Percentiles rank a stretch among this genome's conserved stretches.
These are phyloP conservation scores for Acrocalymma vagum DNA, from an alignment of 2,329 filamentous ascomycete genomes.

Conservation along the genomic window DNA sequence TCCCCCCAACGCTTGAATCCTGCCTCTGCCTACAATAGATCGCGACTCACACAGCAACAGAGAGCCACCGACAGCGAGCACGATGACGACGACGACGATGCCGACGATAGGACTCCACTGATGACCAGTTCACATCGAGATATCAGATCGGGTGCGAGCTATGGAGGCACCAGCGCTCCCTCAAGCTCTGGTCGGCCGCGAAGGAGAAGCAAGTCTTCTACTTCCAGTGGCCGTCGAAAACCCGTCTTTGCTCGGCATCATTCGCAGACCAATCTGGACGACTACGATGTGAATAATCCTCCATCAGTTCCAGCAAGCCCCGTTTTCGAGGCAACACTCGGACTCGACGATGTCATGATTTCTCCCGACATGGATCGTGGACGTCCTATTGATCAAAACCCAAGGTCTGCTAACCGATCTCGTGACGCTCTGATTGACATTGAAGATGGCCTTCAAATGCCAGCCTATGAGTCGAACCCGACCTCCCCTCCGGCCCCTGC, in stretches of 20 bases:
- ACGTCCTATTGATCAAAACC: too few relatives aligned
- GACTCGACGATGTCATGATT: slow-evolving; percentile 72
- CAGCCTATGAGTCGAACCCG: slow-evolving; percentile 58
- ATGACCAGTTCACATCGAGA: slow-evolving; percentile 51
- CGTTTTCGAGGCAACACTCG: slow-evolving; percentile 60
- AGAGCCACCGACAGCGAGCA: slow-evolving; percentile 56
- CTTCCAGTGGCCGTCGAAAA: slow-evolving; percentile 36
- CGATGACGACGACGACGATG: slow-evolving; percentile 54
- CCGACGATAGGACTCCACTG: slow-evolving; percentile 64
- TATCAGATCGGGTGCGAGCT: slow-evolving; percentile 42
- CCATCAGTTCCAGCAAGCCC: slow-evolving; percentile 69
- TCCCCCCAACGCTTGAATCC: slow-evolving; percentile 28
- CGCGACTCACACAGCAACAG: slow-evolving; percentile 40
- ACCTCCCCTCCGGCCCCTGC: slow-evolving; percentile 31
- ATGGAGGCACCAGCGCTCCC: slow-evolving; percentile 36
- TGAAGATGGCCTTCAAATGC: slow-evolving; percentile 51
- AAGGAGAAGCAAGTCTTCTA: slow-evolving; percentile 40
- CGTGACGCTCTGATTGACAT: slow-evolving; percentile 62
- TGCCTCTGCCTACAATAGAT: slow-evolving; percentile 26
- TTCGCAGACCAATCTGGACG: slow-evolving; percentile 43
- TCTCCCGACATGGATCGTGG: slow-evolving; percentile 65
- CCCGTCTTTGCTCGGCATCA: slow-evolving; percentile 37
- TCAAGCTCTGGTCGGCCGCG: slow-evolving; percentile 42
- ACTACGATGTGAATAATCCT: slow-evolving; percentile 72
- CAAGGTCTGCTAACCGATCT: slow-evolving; percentile 27